Percentiles rank a stretch among this genome's conserved stretches.
Conservation (phyloP, 2,329 filamentous ascomycete species). For the Colletotrichum spinosum region DNA sequence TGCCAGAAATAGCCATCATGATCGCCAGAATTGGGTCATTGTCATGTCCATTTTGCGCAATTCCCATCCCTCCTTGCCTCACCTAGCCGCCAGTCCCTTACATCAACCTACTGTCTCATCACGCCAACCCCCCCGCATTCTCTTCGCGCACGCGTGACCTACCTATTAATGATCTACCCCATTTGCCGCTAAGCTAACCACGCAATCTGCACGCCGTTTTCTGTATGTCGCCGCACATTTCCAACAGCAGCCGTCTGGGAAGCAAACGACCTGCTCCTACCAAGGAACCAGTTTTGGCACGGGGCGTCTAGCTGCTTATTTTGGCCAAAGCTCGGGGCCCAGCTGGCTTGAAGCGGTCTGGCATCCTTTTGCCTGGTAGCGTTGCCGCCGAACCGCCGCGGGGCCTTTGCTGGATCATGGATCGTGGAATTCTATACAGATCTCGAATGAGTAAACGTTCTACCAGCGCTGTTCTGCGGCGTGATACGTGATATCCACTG, state of each 20-base stretch:
- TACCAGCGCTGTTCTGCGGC: conserved; percentile 7
- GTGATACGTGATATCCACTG: conserved; percentile 22
- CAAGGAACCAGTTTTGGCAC: too few relatives aligned
- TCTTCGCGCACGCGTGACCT: conserved; percentile 17
- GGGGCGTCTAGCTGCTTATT: background rate
- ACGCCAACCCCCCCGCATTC: conserved; percentile 1
- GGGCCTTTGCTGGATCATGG: background rate
- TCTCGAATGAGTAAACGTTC: conserved; percentile 4
- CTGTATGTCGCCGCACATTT: conserved; percentile 12
- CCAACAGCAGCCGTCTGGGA: conserved; percentile 2
- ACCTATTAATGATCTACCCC: background rate
- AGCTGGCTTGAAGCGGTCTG: conserved; percentile 18
- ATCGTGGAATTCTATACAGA: conserved; percentile 25
- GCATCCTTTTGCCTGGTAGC: background rate
- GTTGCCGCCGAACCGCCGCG: background rate
- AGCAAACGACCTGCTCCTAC: background rate
- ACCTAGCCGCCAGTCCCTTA: conserved; percentile 27
- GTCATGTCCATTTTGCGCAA: conserved; percentile 15
- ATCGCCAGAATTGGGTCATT: conserved; percentile 32
- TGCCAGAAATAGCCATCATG: conserved; percentile 6
- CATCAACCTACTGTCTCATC: conserved; percentile 11
- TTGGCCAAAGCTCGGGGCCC: conserved; percentile 9
- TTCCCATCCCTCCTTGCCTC: conserved; percentile 19
- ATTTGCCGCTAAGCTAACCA: conserved; percentile 22
- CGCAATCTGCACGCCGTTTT: conserved; percentile 19